Evolutionary conservation across 2,329 filamentous ascomycete species (phyloP).

Genomic region (Fusarium sp.): DNA sequence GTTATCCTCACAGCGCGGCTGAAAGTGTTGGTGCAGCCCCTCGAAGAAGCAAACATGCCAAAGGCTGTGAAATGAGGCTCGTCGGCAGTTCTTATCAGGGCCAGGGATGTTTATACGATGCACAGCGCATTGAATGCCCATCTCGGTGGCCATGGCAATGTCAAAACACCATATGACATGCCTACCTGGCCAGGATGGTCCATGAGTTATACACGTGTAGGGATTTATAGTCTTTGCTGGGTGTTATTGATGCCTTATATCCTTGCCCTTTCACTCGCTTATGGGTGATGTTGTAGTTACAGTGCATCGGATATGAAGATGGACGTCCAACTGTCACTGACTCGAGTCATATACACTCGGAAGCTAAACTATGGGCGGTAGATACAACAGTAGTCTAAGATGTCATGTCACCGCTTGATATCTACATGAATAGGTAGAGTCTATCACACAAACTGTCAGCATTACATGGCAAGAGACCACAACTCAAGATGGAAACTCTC

Average conservation of each 20-base stretch:
- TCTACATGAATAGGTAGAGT: not conserved
- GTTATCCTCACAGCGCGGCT: not conserved
- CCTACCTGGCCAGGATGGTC: not conserved
- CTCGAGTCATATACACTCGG: not conserved
- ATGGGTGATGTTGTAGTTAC: not conserved
- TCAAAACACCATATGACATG: not conserved
- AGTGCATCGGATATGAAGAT: conserved; percentile 1
- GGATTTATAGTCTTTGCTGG: not conserved
- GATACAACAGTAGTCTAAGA: not conserved
- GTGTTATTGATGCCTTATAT: not conserved
- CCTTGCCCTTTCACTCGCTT: not conserved
- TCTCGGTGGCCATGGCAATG: not conserved
- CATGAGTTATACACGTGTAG: not conserved
- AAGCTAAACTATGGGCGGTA: not conserved
- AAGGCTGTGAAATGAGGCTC: not conserved
- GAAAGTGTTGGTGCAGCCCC: not conserved
- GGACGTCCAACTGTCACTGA: not conserved
- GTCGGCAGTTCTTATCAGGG: not conserved
- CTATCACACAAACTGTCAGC: not conserved
- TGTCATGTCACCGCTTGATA: not conserved
- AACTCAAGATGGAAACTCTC: not conserved
- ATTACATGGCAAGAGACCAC: not conserved
- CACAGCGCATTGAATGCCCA: not conserved
- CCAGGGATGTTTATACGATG: not conserved
- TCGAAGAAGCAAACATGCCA: not conserved